These are phyloP conservation scores for Saturnispora kantuleensis DNA, from an alignment of 805 yeast genomes.

Conservation along the genomic window DNA sequence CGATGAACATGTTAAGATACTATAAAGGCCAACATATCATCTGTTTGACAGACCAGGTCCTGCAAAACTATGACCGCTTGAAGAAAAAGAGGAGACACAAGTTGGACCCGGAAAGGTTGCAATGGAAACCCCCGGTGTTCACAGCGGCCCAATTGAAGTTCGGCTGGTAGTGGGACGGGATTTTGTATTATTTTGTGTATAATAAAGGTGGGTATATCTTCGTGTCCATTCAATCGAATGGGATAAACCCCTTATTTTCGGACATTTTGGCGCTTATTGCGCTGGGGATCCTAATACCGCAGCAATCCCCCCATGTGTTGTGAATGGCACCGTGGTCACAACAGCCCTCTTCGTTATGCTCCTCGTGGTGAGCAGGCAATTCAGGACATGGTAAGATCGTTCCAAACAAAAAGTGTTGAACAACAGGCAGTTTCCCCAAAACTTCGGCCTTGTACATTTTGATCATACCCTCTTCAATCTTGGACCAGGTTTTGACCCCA, in stretches of 20 bases:
- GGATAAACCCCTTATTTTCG: constrained; percentile 37
- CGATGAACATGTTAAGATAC: constrained; percentile 80
- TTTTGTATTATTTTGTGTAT: not conserved
- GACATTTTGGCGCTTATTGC: constrained; percentile 81
- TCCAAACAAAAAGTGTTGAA: constrained; percentile 92
- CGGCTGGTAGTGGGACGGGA: constrained; percentile 57
- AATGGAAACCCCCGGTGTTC: constrained; percentile 93
- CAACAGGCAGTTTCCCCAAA: constrained; percentile 77
- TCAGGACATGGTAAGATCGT: constrained; percentile 59
- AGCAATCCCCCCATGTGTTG: constrained; percentile 89
- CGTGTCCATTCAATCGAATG: constrained; percentile 44
- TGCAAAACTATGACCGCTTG: constrained; percentile 63
- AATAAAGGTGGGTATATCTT: not conserved
- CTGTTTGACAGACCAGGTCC: constrained; percentile 72
- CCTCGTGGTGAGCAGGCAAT: constrained; percentile 36
- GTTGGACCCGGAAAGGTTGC: constrained; percentile 59
- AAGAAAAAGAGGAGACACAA: constrained; percentile 59
- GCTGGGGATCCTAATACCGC: constrained; percentile 94
- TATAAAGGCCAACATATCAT: constrained; percentile 94
- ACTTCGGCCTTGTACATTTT: constrained; percentile 97
- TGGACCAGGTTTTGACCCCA: constrained; percentile 82
- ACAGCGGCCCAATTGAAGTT: constrained; percentile 93
- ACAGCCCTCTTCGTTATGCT: constrained; percentile 17
- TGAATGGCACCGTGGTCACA: constrained; percentile 17
- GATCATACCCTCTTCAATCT: constrained; percentile 87